Conservation (phyloP, 495 filamentous ascomycete species). For the Aspergillus kassunensis region DNA sequence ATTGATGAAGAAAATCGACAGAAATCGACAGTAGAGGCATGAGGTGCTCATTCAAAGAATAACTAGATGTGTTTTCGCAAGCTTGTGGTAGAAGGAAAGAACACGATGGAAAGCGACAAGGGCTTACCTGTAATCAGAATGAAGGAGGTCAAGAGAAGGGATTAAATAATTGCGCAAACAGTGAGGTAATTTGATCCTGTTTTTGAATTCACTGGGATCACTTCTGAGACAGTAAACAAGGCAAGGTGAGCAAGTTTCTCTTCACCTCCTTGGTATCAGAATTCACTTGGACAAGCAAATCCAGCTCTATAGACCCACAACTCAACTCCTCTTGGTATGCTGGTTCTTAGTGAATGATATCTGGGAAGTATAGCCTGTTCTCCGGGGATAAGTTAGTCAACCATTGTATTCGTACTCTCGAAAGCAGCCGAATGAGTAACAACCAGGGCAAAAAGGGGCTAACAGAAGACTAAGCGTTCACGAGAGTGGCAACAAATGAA, state of each 20-base stretch:
- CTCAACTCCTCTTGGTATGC: not conserved
- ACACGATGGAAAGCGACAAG: not conserved
- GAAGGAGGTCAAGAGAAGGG: not conserved
- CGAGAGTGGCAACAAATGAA: not conserved
- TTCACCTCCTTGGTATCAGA: not conserved
- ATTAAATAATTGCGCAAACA: not conserved
- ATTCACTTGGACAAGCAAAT: not conserved
- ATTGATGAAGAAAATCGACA: not conserved
- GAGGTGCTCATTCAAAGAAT: not conserved
- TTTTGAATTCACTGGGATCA: not conserved
- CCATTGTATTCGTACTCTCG: not conserved
- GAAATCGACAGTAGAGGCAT: not conserved
- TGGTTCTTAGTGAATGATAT: not conserved
- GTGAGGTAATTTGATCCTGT: not conserved
- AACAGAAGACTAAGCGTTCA: not conserved
- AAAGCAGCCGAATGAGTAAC: not conserved
- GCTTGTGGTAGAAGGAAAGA: not conserved
- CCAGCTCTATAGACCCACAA: not conserved
- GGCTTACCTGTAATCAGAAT: not conserved
- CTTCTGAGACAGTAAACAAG: not conserved
- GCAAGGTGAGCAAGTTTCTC: not conserved
- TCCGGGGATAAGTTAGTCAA: not conserved
- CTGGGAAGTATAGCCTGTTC: constrained; percentile 5
- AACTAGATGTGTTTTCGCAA: not conserved
- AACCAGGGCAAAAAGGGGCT: not conserved